Evolutionary conservation across 805 yeast species (phyloP).

Genomic region (Myxozyma lipomycoides): DNA sequence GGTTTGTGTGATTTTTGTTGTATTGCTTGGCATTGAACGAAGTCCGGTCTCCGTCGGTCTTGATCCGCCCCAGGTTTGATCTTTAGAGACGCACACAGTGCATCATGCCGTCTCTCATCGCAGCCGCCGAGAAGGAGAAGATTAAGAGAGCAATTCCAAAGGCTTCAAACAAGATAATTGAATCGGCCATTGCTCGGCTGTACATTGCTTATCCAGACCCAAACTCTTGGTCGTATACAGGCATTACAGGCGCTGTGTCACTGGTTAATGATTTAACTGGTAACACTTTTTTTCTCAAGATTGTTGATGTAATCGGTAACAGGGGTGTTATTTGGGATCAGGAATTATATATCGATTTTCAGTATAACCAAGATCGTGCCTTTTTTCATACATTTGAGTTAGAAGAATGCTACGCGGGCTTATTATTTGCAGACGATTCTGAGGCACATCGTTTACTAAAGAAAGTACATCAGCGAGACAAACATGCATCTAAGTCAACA

Average conservation of each 20-base stretch:
- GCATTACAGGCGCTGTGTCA: slow-evolving; percentile 79
- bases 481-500: slow-evolving; percentile 84
- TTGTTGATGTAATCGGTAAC: slow-evolving; percentile 77
- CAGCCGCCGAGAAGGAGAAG: slow-evolving; percentile 73
- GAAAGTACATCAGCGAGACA: slow-evolving; percentile 67
- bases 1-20: too few species aligned
- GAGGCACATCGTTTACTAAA: slow-evolving; percentile 87
- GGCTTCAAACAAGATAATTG: slow-evolving; percentile 78
- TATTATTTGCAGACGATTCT: slow-evolving; percentile 78
- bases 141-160: slow-evolving; percentile 87
- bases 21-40: too few species aligned
- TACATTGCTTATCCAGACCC: slow-evolving; percentile 88
- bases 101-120: slow-evolving; percentile 33
- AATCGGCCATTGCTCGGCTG: slow-evolving; percentile 83
- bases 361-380: slow-evolving; percentile 88
- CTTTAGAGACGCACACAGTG: too few species aligned
- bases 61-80: too few species aligned
- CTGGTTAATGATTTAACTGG: slow-evolving; percentile 92
- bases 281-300: slow-evolving; percentile 82
- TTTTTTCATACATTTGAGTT: slow-evolving; percentile 93
- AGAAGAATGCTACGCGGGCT: slow-evolving; percentile 83
- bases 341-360: slow-evolving; percentile 82
- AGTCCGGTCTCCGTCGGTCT: too few species aligned
- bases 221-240: slow-evolving; percentile 79
- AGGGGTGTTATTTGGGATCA: slow-evolving; percentile 97